Evolutionary conservation across 2,329 filamentous ascomycete species (phyloP).

Genomic region (Myriosclerotinia duriaeana): DNA sequence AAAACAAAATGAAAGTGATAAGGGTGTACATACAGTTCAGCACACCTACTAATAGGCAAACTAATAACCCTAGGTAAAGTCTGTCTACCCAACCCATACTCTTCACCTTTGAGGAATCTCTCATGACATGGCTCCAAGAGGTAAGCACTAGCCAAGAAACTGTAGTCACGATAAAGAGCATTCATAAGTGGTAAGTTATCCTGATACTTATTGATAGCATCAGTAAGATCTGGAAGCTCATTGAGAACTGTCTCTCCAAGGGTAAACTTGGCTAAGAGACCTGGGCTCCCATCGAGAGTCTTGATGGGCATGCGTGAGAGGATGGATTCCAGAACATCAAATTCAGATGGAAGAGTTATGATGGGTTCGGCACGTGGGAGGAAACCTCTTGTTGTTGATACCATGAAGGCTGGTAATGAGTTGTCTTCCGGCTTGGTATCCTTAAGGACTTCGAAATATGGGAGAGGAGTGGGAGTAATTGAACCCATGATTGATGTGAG

Average conservation of each 20-base stretch:
- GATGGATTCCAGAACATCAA: conserved; percentile 69
- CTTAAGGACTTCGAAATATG: conserved; percentile 58
- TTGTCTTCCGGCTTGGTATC: conserved; percentile 63
- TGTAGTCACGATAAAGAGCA: conserved; percentile 87
- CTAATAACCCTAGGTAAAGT: conserved; percentile 72
- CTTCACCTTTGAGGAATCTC: conserved; percentile 65
- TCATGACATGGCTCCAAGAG: conserved; percentile 89
- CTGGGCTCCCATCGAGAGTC: conserved; percentile 69
- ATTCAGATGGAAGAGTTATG: conserved; percentile 67
- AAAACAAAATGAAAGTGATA: not conserved
- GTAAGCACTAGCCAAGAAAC: conserved; percentile 85
- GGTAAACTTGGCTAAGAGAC: conserved; percentile 70
- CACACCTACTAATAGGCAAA: conserved; percentile 79
- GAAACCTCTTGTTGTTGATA: conserved; percentile 73
- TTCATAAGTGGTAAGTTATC: conserved; percentile 77
- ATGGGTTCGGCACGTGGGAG: conserved; percentile 66
- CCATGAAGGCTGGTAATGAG: conserved; percentile 73
- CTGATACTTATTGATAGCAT: conserved; percentile 68
- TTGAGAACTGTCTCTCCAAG: conserved; percentile 73
- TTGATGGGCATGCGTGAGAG: conserved; percentile 77
- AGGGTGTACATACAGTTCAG: conserved; percentile 70
- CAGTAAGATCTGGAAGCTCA: conserved; percentile 76
- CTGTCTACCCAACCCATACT: conserved; percentile 76
- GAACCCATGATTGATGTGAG: conserved; percentile 38
- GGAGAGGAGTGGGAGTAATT: conserved; percentile 28